Evolutionary conservation across 148 eudicot species (phyloP), one percentile per base, ranked within the genome.

Genomic region (Rheum nobile): DNA sequence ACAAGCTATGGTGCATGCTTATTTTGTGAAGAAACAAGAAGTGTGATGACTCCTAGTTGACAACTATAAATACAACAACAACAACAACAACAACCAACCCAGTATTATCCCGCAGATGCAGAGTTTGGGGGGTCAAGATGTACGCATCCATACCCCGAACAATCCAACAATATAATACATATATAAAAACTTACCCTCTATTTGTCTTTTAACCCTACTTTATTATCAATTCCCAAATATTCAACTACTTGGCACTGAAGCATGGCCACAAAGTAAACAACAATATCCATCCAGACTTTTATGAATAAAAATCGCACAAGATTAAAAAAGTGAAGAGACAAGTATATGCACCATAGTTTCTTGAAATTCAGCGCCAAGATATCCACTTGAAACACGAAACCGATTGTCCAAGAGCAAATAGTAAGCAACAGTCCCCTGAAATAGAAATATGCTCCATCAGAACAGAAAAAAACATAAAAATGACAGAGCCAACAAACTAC

Each of bases 361-460:
- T 79, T 88, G 93, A 76, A 95, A 91, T 84, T 91, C 99, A 76
- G 89, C 91, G 69, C 99, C 99, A 77, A 95, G 94, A 79, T 95
- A 95, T 75, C 97, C 96, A 82, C 81, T 84, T 50, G 92, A 83
- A 72, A 78, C 87, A 77, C 96, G 92, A 72, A 87, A 90, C 26
- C 92, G 85, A 76, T 95, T 95, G 84, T 95, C 99, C 11, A 95
- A 79, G 39, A 95, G 89, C 89, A 95, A 79, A 87, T 91, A 95
- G 80, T 95, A 95, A 32, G 99, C 90, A 75, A 95, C 99, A 59
- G 97, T 91, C 37, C 91, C 99, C 99, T 95, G 84, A 61, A 78
- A 77, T 76, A 48, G 19, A 57, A 42, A 16, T 42, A 22, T 57
- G 74, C 38, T 67, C 28, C 14, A 11, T 37, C 22, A 61, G 22